Evolutionary conservation across 805 yeast genomes (phyloP).

Genomic region (Zygoascus ofunaensis): DNA sequence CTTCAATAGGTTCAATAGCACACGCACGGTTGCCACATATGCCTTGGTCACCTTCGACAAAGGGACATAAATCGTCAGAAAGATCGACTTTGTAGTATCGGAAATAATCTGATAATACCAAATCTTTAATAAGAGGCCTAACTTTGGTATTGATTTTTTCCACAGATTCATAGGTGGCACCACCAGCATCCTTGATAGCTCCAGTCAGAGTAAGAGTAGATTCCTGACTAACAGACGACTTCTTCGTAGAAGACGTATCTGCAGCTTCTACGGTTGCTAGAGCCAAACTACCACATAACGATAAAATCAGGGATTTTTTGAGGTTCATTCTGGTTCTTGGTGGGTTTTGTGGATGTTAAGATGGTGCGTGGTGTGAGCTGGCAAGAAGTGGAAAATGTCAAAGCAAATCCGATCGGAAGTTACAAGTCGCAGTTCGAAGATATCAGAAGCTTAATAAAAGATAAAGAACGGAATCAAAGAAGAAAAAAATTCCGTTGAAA

Average conservation of each 20-base stretch:
- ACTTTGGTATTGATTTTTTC: constrained; percentile 43
- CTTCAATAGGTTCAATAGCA: constrained; percentile 78
- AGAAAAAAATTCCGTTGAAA: no score
- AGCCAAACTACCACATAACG: no score
- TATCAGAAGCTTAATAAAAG: no score
- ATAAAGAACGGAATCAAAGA: no score
- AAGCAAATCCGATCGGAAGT: no score
- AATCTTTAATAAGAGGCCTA: constrained; percentile 46
- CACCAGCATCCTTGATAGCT: constrained; percentile 18
- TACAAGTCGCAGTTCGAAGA: no score
- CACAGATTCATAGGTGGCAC: constrained; percentile 34
- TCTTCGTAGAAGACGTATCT: neutral
- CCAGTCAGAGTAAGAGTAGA: constrained; percentile 4
- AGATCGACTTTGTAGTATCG: constrained; percentile 78
- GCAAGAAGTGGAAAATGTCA: no score
- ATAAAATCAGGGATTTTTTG: no score
- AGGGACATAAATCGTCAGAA: constrained; percentile 64
- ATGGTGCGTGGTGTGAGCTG: no score
- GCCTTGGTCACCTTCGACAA: constrained; percentile 69
- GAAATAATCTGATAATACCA: constrained; percentile 74
- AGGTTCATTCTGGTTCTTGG: no score
- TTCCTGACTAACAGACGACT: constrained; percentile 2
- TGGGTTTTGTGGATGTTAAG: no score
- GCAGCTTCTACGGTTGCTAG: no score
- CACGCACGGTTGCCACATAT: constrained; percentile 82